Base-by-base conservation (phyloP, 345 rosid genomes). In the Aquilaria yunnanensis region DNA sequence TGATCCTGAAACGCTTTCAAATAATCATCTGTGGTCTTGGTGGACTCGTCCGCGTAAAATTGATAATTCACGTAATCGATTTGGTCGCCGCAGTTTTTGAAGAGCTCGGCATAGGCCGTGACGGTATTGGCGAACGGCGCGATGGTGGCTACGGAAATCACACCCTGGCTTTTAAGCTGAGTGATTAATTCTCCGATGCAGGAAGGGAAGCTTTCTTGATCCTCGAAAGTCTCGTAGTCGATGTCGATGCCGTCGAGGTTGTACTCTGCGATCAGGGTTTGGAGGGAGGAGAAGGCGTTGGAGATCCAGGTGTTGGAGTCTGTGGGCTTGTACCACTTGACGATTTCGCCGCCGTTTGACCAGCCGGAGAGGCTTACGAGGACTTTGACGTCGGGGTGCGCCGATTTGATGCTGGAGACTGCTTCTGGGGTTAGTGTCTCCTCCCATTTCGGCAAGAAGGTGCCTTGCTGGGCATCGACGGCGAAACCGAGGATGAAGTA, bases 201-300 rank as follows among this genome's bases (percentile, higher is more conserved):
- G 47, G 65, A 74, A 12, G 79, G 73, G 14, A 85, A 82, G 12
- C 51, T 56, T 12, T 61, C 64, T 16, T 65, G 56, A 3, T 37
- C 43, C 0, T 73, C 77, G 75, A 85, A 85, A 33, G 46, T 77
- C 56, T 79, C 88, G 30, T 80, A 79, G 72, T 83, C 88, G 10
- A 85, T 65, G 72, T 79, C 88, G 12, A 85, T 70, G 37, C 88
- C 88, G 12, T 83, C 82, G 1, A 85, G 92, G 54, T 79, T 78
- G 67, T 83, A 83, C 4, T 65, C 46, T 9, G 55, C 2, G 13
- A 54, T 45, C 10, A 83, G 16, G 34, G 77, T 64, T 55, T 74
- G 64, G 4, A 85, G 72, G 1, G 87, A 77, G 3, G 64, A 33
- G 58, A 77, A 74, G 51, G 88, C 86, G 49, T 81, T 81, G 9